Percentiles rank a stretch among this genome's conserved stretches.
Conservation (phyloP, 2,329 filamentous ascomycete genomes). For the Cytospora schulzeri region DNA sequence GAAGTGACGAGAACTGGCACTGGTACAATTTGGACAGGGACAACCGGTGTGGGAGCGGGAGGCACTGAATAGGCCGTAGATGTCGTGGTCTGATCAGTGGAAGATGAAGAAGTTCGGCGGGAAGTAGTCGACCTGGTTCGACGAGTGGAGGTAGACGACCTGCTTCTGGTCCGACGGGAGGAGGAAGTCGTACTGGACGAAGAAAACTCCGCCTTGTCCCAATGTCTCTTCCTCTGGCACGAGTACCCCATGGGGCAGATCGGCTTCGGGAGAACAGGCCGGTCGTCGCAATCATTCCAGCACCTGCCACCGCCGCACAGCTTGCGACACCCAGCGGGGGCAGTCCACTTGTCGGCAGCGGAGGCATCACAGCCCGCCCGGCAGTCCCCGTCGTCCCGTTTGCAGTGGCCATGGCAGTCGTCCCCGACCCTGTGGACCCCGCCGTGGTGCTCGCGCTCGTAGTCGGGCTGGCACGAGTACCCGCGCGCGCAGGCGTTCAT, state of each 20-base stretch:
- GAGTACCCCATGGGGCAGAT: constrained; percentile 12
- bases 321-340: constrained; percentile 2
- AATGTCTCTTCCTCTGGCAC: constrained; percentile 6
- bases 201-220: not conserved
- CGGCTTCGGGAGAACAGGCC: not conserved
- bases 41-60: not conserved
- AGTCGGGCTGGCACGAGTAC: constrained; percentile 6
- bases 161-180: not conserved
- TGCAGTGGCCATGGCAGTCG: not conserved
- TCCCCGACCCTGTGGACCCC: not conserved
- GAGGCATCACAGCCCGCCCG: not conserved
- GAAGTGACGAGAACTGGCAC: not conserved
- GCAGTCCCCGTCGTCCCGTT: not conserved
- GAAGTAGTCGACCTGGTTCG: not conserved
- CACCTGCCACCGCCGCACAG: constrained; percentile 1
- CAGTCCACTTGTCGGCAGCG: not conserved
- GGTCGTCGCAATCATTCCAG: constrained; percentile 5
- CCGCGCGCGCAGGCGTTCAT: not conserved
- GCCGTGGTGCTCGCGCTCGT: not conserved
- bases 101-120: not conserved
- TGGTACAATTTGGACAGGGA: not conserved
- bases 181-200: not conserved
- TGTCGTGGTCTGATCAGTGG: not conserved
- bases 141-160: not conserved
- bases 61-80: not conserved